Evolutionary conservation across 2,329 filamentous ascomycete species (phyloP).

Genomic region (Aspergillus niger): DNA sequence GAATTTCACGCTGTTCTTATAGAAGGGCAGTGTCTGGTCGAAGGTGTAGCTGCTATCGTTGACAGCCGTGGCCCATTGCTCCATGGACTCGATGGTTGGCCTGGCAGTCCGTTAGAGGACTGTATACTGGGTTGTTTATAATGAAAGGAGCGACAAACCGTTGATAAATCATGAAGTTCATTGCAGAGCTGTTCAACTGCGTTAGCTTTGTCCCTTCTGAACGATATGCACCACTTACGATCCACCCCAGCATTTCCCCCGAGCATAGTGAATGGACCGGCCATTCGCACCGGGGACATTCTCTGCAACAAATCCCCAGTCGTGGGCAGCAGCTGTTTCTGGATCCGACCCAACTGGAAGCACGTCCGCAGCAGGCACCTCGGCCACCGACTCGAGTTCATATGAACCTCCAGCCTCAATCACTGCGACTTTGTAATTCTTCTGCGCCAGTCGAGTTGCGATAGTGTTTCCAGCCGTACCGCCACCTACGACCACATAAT

Average conservation of each 20-base stretch:
- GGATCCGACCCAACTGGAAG: conserved; percentile 26
- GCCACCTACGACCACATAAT: conserved; percentile 34
- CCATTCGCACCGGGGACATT: conserved; percentile 27
- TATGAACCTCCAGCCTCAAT: conserved; percentile 35
- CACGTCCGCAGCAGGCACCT: conserved; percentile 24
- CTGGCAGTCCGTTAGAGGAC: not conserved
- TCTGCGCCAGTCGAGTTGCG: conserved; percentile 30
- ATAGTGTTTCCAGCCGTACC: conserved; percentile 30
- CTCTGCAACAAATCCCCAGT: conserved; percentile 31
- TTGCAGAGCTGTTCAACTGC: conserved; percentile 17
- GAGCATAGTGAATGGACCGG: conserved; percentile 20
- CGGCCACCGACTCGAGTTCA: conserved; percentile 27
- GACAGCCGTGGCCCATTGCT: conserved; percentile 26
- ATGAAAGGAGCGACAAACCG: conserved; percentile 4
- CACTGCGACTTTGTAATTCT: conserved; percentile 27
- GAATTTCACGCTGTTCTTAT: conserved; percentile 31
- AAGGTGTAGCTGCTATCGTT: conserved; percentile 31
- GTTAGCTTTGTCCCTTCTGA: not conserved
- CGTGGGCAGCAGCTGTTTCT: conserved; percentile 14
- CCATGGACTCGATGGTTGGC: conserved; percentile 18
- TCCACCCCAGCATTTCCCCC: conserved; percentile 20
- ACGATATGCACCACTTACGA: conserved; percentile 2
- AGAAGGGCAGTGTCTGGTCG: conserved; percentile 29
- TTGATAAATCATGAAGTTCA: conserved; percentile 31
- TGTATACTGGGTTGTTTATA: not conserved